Evolutionary conservation across 1,284 basidiomycete genomes (phyloP).

Genomic region (Sporisorium exsertum): DNA sequence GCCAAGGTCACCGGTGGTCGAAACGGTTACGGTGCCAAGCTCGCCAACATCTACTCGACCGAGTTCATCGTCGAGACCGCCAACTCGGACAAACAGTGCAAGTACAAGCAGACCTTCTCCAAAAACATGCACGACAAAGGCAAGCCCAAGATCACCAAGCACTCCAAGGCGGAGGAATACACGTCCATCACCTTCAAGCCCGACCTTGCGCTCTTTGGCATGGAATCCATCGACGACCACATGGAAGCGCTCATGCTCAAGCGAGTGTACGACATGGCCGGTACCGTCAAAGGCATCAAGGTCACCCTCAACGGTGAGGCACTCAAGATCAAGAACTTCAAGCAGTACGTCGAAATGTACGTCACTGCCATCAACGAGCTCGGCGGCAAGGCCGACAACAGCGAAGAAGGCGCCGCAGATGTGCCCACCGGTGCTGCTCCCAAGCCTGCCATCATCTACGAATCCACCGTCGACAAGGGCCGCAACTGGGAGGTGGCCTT

Average conservation of each 20-base stretch:
- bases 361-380: conserved; percentile 70
- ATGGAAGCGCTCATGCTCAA: conserved; percentile 89
- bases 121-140: conserved; percentile 92
- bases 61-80: conserved; percentile 98
- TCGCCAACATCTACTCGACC: conserved; percentile 97
- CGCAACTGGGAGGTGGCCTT: conserved; percentile 95
- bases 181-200: conserved; percentile 96
- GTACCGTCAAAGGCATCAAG: conserved; percentile 91
- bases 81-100: conserved; percentile 85
- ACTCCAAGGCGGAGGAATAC: conserved; percentile 79
- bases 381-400: conserved; percentile 51
- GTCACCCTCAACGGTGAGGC: conserved; percentile 93
- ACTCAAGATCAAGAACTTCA: conserved; percentile 94
- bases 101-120: conserved; percentile 95
- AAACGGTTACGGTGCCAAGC: conserved; percentile 96
- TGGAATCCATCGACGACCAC: conserved; percentile 91
- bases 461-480: conserved; percentile 75
- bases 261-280: conserved; percentile 97
- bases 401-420: conserved; percentile 58
- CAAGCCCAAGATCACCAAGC: conserved; percentile 88
- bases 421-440: conserved; percentile 76
- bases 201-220: conserved; percentile 90
- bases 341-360: conserved; percentile 97
- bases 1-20: conserved; percentile 98
- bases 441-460: conserved; percentile 86